Base-by-base conservation (phyloP, 345 rosid genomes). In the Aurinia saxatilis region DNA sequence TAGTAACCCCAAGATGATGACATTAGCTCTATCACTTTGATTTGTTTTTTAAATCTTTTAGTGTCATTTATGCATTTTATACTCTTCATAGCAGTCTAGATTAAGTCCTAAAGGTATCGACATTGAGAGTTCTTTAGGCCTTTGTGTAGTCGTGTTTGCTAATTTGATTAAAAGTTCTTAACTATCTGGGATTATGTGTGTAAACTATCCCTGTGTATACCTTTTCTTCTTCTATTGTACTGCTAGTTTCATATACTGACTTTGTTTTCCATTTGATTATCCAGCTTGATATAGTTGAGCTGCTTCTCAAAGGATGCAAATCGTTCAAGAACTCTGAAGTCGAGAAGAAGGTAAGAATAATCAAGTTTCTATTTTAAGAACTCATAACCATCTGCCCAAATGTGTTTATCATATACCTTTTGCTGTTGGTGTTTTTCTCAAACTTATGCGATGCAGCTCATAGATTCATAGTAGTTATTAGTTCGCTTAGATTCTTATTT, bases 231-330 rank as follows among this genome's bases (percentile, higher is more conserved):
- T 44, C 17, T 58, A 11, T 5, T 38, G 4, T 23, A 13, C 7
- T 56, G 18, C 10, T 4, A 11, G 23, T 18, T 64, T 14, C 2
- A 9, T 21, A 42, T 16, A 17, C 61, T 52, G 41, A 68, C 13
- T 60, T 63, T 49, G 65, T 49, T 57, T 57, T 2, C 39, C 2
- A 5, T 40, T 40, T 71, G 49, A 23, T 48, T 13, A 14, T 27
- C 7, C 51, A 82, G 95, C 46, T 84, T 48, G 88, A 84, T 68
- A 78, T 87, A 37, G 63, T 95, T 45, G 82, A 90, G 76, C 8
- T 83, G 55, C 95, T 95, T 72, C 49, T 88, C 79, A 88, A 86
- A 83, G 85, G 64, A 48, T 95, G 99, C 70, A 78, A 88, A 57
- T 84, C 93, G 16, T 58, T 88, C 76, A 81, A 84, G 44, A 82